Percentiles rank a stretch among this genome's conserved stretches.
phyloP scores from a whole-genome alignment of 2,329 filamentous ascomycete species.

The Alternaria sp. region DNA sequence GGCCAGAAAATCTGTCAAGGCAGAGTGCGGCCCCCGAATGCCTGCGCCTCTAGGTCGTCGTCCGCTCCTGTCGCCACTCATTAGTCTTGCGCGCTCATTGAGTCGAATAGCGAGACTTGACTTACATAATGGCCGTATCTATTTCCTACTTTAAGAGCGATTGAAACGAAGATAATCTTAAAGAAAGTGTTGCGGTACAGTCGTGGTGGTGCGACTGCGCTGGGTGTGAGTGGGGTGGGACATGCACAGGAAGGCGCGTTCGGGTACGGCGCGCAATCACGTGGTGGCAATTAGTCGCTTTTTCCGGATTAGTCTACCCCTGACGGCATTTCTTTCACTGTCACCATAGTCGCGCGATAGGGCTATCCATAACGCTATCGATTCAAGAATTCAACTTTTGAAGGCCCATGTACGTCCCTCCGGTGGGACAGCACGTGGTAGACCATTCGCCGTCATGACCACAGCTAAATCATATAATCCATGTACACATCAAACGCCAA shows the following conservation, averaged over 20 bases:
- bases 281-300: slow-evolving; percentile 37
- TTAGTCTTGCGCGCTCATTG: slow-evolving; percentile 18
- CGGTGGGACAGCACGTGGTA: neutral
- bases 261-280: slow-evolving; percentile 31
- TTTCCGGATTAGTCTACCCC: slow-evolving; percentile 11
- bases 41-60: slow-evolving; percentile 49
- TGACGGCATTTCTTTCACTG: neutral
- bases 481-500: neutral
- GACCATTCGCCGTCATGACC: neutral
- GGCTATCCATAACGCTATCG: neutral
- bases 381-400: neutral
- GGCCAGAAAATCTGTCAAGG: slow-evolving; percentile 71
- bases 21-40: slow-evolving; percentile 67
- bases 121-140: slow-evolving; percentile 21
- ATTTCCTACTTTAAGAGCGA: neutral
- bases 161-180: neutral
- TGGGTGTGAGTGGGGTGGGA: slow-evolving; percentile 12
- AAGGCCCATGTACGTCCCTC: too few relatives aligned
- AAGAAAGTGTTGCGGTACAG: neutral
- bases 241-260: slow-evolving; percentile 21
- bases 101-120: neutral
- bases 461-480: neutral
- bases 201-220: neutral
- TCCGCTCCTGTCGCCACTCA: slow-evolving; percentile 36
- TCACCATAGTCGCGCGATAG: neutral